Conservation (phyloP, 768 basidiomycete genomes). For the Hypholoma sublateritium region DNA sequence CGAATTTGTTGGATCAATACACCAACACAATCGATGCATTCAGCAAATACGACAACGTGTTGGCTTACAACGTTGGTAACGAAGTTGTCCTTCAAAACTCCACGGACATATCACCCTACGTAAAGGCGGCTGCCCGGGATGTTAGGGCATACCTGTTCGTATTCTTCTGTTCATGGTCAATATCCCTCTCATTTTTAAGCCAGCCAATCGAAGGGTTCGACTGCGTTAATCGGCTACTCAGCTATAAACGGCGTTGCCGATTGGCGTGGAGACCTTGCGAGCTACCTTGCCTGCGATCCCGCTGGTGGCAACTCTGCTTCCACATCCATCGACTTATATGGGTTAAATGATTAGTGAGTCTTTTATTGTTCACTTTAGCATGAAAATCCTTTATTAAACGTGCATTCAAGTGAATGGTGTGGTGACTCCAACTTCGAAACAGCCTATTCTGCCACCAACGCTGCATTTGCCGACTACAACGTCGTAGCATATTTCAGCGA, state of each 20-base stretch:
- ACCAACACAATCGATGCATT: conserved; percentile 76
- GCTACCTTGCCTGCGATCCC: conserved; percentile 78
- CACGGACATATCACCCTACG: conserved; percentile 70
- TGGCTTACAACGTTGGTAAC: conserved; percentile 90
- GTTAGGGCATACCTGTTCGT: conserved; percentile 80
- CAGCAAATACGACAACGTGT: conserved; percentile 83
- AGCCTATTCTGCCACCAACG: conserved; percentile 56
- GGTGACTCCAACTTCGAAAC: conserved; percentile 59
- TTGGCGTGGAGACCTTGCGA: conserved; percentile 68
- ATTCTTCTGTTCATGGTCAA: not conserved
- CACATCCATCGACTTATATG: conserved; percentile 80
- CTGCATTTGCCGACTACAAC: conserved; percentile 62
- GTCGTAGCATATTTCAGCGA: conserved; percentile 90
- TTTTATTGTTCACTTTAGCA: not conserved
- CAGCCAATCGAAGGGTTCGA: conserved; percentile 64
- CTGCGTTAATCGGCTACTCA: conserved; percentile 79
- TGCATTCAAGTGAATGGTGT: conserved; percentile 70
- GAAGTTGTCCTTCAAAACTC: conserved; percentile 60
- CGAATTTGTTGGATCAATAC: conserved; percentile 78
- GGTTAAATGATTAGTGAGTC: conserved; percentile 83
- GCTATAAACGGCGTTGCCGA: conserved; percentile 71
- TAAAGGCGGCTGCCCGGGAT: conserved; percentile 92
- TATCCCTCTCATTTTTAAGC: conserved; percentile 8
- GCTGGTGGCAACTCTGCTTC: conserved; percentile 49
- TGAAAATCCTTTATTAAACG: not conserved